Percentiles rank a stretch among this genome's conserved stretches.
Evolutionary conservation across 345 rosid species (phyloP).

Genomic region (Isatis tinctoria): DNA sequence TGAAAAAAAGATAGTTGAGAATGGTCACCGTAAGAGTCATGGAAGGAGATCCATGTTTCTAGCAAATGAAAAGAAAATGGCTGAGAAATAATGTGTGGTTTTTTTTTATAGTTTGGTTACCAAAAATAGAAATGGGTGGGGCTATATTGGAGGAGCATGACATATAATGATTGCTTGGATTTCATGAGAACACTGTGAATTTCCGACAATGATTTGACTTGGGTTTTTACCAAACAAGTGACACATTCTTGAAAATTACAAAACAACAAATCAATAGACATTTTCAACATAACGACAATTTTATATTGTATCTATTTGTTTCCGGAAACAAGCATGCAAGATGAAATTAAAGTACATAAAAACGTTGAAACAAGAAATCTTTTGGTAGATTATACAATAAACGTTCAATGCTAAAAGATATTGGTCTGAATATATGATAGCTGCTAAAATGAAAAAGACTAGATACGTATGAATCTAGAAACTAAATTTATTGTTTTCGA

Average conservation of each 20-base stretch:
- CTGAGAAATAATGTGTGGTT: conserved; percentile 38
- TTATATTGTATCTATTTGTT: too few relatives aligned
- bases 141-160: conserved; percentile 28
- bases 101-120: background rate
- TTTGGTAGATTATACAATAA: too few relatives aligned
- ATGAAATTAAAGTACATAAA: background rate
- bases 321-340: background rate
- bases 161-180: background rate
- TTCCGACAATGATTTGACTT: background rate
- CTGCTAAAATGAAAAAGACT: too few relatives aligned
- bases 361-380: too few relatives aligned
- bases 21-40: conserved; percentile 20
- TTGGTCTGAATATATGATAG: too few relatives aligned
- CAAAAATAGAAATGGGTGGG: conserved; percentile 26
- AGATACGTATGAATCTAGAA: too few relatives aligned
- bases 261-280: background rate
- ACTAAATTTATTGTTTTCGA: too few relatives aligned
- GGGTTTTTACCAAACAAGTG: background rate
- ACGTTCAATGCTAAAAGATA: too few relatives aligned
- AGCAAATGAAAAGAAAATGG: conserved; percentile 37
- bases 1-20: conserved; percentile 23
- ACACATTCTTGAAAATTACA: background rate
- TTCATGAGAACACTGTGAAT: background rate
- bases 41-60: conserved; percentile 43
- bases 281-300: too few relatives aligned